Percentiles rank a stretch among this genome's conserved stretches.
These are phyloP conservation scores for Tillandsia leiboldiana DNA, from an alignment of 176 grass and related monocot species.

Conservation along the genomic window DNA sequence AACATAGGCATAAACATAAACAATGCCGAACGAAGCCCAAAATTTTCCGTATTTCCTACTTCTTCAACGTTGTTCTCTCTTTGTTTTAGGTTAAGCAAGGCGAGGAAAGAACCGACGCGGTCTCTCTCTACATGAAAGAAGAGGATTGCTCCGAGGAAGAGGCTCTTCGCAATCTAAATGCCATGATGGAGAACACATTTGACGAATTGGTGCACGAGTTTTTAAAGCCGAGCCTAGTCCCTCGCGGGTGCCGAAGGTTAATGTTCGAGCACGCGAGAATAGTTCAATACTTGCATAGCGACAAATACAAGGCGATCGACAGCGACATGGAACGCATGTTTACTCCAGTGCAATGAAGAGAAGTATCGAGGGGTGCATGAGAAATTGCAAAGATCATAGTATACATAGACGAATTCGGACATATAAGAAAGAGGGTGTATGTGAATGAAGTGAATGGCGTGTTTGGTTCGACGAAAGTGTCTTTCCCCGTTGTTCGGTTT, in stretches of 20 bases:
- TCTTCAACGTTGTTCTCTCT: neutral
- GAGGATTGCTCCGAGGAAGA: constrained; percentile 11
- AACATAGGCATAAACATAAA: neutral
- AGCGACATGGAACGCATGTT: constrained; percentile 6
- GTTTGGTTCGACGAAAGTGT: too few relatives aligned
- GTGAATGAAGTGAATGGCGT: too few relatives aligned
- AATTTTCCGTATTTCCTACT: too few relatives aligned
- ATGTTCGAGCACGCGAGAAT: constrained; percentile 27
- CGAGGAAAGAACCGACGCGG: neutral
- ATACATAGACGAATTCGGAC: too few relatives aligned
- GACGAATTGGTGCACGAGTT: constrained; percentile 20
- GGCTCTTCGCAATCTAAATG: constrained; percentile 4
- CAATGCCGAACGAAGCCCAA: too few relatives aligned
- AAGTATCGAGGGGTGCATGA: too few relatives aligned
- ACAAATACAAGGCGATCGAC: neutral
- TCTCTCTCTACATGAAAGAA: constrained; percentile 9
- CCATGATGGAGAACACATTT: constrained; percentile 13
- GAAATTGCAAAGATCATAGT: too few relatives aligned
- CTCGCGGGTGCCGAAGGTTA: constrained; percentile 13
- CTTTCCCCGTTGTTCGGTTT: too few relatives aligned
- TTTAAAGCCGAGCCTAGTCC: constrained; percentile 14
- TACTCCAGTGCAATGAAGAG: constrained; percentile 11
- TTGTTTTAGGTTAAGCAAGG: constrained; percentile 2
- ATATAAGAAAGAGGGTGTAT: too few relatives aligned
- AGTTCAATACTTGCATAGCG: constrained; percentile 7